Base-by-base conservation (phyloP, 768 basidiomycete genomes). In the Leccinum rimulosum region DNA sequence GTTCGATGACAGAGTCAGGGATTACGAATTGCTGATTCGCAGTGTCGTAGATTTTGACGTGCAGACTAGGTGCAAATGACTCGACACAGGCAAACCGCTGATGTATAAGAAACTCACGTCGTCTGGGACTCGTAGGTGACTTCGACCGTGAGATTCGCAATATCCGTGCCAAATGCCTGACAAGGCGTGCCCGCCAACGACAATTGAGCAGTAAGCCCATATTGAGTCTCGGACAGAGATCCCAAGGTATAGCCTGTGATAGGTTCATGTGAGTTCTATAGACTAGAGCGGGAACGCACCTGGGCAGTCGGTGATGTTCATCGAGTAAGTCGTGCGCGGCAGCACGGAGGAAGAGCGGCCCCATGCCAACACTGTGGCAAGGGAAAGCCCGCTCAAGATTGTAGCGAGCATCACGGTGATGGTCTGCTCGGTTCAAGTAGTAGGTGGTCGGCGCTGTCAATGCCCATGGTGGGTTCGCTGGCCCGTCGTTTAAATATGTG, bases 21-120 rank as follows among this genome's bases (percentile, higher is more conserved):
- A 92, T 78, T 6, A 82, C 84, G 72, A 85, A 92, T 65, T 91
- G 90, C 51, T 78, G 62, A 40, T 84, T 75, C 6, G 73, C 78
- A 1, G 81, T 80, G 69, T 91, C 88, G 61, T 76, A 83, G 10
- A 91, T 84, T 61, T 87, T 82, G 43, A 90, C 85, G 54, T 83
- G 89, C 5, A 90, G 75, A 49, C 89, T 89, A 52, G 12, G 22
- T 8, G 6, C 30, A 53, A 53, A 56, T 0, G 28, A 52, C 22
- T 50, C n/a, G 31, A 40, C 14, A 43, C 15, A 40, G 14, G 8
- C 11, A 3, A 52, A n/a, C 15, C 1, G 10, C 22, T 14, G 12
- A 55, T 25, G 31, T 19, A 33, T 4, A 48, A 54, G 27, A 6
- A 22, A 66, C 73, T 49, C 61, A 83, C 82, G 80, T 76, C 45